Evolutionary conservation across 164 flowering plant genomes (phyloP), one percentile per base, ranked within the genome.

Genomic region (Piper longum): DNA sequence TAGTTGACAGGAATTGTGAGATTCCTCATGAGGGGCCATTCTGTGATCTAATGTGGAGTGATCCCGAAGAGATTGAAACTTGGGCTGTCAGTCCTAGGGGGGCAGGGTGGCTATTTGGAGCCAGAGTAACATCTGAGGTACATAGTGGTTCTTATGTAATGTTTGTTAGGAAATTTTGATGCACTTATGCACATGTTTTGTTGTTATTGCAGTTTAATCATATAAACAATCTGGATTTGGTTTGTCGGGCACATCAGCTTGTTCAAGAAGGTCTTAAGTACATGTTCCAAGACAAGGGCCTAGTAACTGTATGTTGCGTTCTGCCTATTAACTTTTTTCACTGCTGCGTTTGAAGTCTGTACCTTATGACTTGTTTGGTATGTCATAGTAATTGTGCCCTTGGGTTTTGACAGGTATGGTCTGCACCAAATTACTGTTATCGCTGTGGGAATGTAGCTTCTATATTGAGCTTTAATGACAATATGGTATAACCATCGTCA

Each of bases 1-100:
- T 95, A 55, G 82, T 95, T 64, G 97, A 91, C 36, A 68, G 99
- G 43, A 95, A 95, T 64, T 85, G 97, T 81, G 99, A 95, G 75
- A 95, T 95, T 66, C 99, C 99, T 51, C 99, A 95, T 66, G 99
- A 95, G 77, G 97, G 99, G 52, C 99, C 99, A 3, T 95, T 95
- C 67, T 95, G 99, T 76, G 99, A 95, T 76, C 95, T 95, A 13
- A 95, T 95, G 99, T 95, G 99, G 99, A 93, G 98, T 82, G 98
- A 93, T 69, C 98, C 98, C 66, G 98, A 93, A 77, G 97, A 90
- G 71, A 93, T 93, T 74, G 97, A 93, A 77, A 90, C 97, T 67
- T 93, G 98, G 98, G 96, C 97, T 58, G 98, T 93, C 45, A 95
- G 99, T 82, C 99, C 97, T n/a, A 87, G 99, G 0, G 99, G 97